phyloP scores from a whole-genome alignment of 1,139 yeast species.

The Yamadazyma mexicana region DNA sequence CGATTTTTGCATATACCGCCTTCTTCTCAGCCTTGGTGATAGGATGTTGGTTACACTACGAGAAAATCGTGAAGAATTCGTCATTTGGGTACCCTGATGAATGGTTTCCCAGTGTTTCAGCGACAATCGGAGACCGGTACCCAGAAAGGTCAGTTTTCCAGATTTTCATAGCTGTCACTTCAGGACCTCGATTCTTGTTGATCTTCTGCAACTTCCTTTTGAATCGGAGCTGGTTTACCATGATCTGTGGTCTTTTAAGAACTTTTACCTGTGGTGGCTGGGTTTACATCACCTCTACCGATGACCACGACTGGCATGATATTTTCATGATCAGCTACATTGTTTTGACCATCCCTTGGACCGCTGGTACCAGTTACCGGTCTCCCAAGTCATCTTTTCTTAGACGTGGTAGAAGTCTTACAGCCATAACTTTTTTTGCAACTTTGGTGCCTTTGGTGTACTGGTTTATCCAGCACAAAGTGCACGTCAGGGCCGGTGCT shows the following conservation, averaged over 20 bases:
- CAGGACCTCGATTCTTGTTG: slow-evolving; percentile 84
- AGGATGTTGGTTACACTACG: slow-evolving; percentile 74
- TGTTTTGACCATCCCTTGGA: slow-evolving; percentile 91
- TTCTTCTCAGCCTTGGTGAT: slow-evolving; percentile 71
- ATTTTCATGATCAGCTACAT: slow-evolving; percentile 91
- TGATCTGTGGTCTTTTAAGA: slow-evolving; percentile 65
- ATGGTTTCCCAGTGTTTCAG: slow-evolving; percentile 98
- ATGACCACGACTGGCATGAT: slow-evolving; percentile 95
- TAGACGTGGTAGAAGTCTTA: slow-evolving; percentile 52
- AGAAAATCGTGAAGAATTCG: slow-evolving; percentile 85
- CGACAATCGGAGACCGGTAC: slow-evolving; percentile 93
- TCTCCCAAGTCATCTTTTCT: slow-evolving; percentile 51
- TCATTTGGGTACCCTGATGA: slow-evolving; percentile 92
- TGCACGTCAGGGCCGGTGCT: slow-evolving; percentile 86
- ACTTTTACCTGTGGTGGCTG: slow-evolving; percentile 97
- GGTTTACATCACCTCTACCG: slow-evolving; percentile 96
- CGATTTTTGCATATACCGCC: slow-evolving; percentile 68
- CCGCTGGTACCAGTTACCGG: slow-evolving; percentile 56
- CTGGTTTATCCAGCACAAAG: slow-evolving; percentile 91
- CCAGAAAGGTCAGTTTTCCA: slow-evolving; percentile 95
- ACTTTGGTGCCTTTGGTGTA: slow-evolving; percentile 79
- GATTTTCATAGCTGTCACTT: slow-evolving; percentile 71
- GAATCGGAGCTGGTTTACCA: slow-evolving; percentile 30
- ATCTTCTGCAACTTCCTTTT: slow-evolving; percentile 59
- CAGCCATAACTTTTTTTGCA: slow-evolving; percentile 64